Percentiles rank a stretch among this genome's conserved stretches.
phyloP scores from a whole-genome alignment of 1,284 basidiomycete genomes.

The Amylostereum areolatum region DNA sequence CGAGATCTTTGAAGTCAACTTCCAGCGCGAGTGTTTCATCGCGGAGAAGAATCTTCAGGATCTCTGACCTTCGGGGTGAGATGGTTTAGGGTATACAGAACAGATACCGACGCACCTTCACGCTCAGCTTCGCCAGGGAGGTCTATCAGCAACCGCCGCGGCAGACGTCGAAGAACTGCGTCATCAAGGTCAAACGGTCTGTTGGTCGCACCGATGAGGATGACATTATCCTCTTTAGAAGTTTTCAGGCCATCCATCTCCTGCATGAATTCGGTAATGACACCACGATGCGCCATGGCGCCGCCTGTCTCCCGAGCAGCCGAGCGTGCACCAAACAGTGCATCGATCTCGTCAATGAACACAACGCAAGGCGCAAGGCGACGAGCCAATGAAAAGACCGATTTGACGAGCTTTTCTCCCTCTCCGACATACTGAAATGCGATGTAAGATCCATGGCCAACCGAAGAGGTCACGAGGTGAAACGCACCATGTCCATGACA shows the following conservation, averaged over 20 bases:
- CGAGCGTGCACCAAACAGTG: conserved; percentile 85
- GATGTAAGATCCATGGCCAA: conserved; percentile 7
- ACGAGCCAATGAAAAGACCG: conserved; percentile 87
- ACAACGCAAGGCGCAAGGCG: conserved; percentile 89
- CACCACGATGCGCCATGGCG: conserved; percentile 76
- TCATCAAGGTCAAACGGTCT: conserved; percentile 82
- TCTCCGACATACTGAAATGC: conserved; percentile 80
- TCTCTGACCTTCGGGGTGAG: conserved; percentile 44
- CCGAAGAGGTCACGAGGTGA: conserved; percentile 1
- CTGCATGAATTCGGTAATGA: conserved; percentile 96
- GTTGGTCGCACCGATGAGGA: conserved; percentile 95
- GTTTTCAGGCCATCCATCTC: conserved; percentile 94
- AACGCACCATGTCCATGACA: conserved; percentile 80
- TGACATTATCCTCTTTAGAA: conserved; percentile 75
- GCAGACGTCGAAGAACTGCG: conserved; percentile 79
- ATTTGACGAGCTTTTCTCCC: conserved; percentile 90
- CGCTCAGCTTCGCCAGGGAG: conserved; percentile 79
- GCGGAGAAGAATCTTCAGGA: conserved; percentile 76
- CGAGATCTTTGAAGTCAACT: conserved; percentile 59
- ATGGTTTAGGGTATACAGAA: conserved; percentile 2
- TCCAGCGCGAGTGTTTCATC: conserved; percentile 71
- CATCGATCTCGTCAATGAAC: conserved; percentile 95
- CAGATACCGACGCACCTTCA: conserved; percentile 46
- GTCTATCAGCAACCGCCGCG: conserved; percentile 79
- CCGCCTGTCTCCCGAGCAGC: conserved; percentile 79